Base-by-base conservation (phyloP, 805 yeast genomes). In the Yarrowia phangngaensis region DNA sequence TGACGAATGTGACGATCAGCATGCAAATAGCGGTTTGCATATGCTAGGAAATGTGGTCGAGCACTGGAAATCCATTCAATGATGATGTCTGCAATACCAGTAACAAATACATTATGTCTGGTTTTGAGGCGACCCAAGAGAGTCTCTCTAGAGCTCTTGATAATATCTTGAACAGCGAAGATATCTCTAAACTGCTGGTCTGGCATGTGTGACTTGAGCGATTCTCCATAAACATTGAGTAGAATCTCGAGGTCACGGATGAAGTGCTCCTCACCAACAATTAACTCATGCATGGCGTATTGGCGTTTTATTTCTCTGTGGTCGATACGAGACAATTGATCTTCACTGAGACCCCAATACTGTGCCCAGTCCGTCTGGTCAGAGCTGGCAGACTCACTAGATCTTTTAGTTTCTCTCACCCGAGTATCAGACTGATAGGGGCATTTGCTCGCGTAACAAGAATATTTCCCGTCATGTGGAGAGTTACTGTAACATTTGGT, bases 241-340 rank as follows among this genome's bases (percentile, higher is more conserved):
- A 84, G 81, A 3, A 82, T 76, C 53, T 73, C 71, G 2, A 88
- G 81, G 58, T 85, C 73, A 40, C 76, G 78, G 17, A 84, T 73
- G 46, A 82, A 82, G 13, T 78, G 73, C 56, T 82, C 85, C 55
- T 85, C 95, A 36, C 79, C 74, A 50, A 78, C 70, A 20, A 86
- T 76, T 38, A 85, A 66, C 60, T 86, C 95, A 64, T 82, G 87
- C 4, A 84, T 73, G 51, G 80, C 78, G 50, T 85, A 80, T 60
- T 86, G 95, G 27, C 78, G 71, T 57, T 77, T 78, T n/a, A 79
- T 69, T 49, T 78, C 76, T 8, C 64, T 51, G 32, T 51, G 54
- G n/a, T 54, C 55, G 11, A 63, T 34, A 20, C 53, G 56, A 1
- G 33, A 50, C 35, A 61, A 51, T 22, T 49, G 35, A 16, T 53